These are phyloP conservation scores for Trichoderma endophyticum DNA, from an alignment of 2,329 filamentous ascomycete species.

Conservation along the genomic window DNA sequence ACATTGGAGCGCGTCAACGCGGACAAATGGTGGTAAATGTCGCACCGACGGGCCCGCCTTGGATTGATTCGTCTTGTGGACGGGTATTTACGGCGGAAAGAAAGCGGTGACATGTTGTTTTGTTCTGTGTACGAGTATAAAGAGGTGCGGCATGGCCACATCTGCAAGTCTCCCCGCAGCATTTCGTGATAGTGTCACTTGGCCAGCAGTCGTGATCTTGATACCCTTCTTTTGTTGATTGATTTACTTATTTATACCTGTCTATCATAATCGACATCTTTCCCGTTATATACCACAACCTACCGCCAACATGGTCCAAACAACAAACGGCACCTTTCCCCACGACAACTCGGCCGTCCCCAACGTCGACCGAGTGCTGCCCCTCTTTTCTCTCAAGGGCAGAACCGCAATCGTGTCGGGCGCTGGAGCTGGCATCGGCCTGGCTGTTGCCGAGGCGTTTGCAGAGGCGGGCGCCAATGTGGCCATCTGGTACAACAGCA, in stretches of 20 bases:
- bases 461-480: conserved; percentile 71
- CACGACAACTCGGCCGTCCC: conserved; percentile 54
- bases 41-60: conserved; percentile 4
- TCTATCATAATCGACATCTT: background rate
- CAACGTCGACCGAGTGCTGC: conserved; percentile 51
- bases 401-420: conserved; percentile 69
- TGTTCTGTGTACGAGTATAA: background rate
- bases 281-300: background rate
- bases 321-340: conserved; percentile 50
- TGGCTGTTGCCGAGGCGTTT: conserved; percentile 60
- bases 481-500: conserved; percentile 69
- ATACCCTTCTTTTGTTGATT: background rate
- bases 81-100: background rate
- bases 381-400: conserved; percentile 67
- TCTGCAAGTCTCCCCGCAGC: background rate
- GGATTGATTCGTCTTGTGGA: background rate
- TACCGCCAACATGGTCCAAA: conserved; percentile 37
- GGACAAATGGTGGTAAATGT: conserved; percentile 13
- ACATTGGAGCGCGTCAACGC: conserved; percentile 13
- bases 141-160: background rate
- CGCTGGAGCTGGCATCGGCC: conserved; percentile 64
- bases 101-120: background rate
- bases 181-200: conserved; percentile 1
- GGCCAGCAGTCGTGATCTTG: background rate
- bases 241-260: background rate